Base-by-base conservation (phyloP, 2,329 filamentous ascomycete genomes). In the Balansia obtecta region DNA sequence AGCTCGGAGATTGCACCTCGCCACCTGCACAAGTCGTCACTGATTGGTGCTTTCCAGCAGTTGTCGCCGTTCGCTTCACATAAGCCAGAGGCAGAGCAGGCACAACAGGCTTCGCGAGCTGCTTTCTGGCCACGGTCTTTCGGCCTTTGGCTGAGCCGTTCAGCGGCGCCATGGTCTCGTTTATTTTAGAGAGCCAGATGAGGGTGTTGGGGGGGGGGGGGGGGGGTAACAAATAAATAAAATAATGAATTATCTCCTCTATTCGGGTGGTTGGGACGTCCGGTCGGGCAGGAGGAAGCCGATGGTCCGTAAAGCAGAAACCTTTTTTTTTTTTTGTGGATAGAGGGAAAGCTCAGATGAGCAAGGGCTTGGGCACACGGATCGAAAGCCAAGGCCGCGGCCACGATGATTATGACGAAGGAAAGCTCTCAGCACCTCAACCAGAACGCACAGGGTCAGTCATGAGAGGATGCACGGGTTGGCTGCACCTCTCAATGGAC, bases 1-100 rank as follows among this genome's bases (percentile, higher is more conserved):
- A 33, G 22, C 10, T 32, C 18, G 30, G 16, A 6, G 43, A 27
- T 16, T 32, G 45, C 41, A 40, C 15, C 8, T 47, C 43, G 4
- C 44, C 49, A 47, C 52, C 40, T 50, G 48, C 45, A 22, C 56
- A 50, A 50, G 56, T 18, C 33, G 45, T 16, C 45, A 32, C 56
- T 27, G 61, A 54, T 40, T 27, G 12, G 51, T 38, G 34, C 38
- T 38, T 46, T 15, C 64, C 60, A 20, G 63, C 57, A 11, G 63
- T 58, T 38, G 65, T 63, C 51, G 63, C 62, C 56, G 68, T 62
- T 50, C 67, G 66, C 56, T 68, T 70, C 47, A 65, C 60, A 53
- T 67, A 62, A 16, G 65, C 65, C 53, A 70, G 55, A 46, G 68
- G 68, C 44, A 70, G 63, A 50, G 62, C 68, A 52, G 68, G 68